These are phyloP conservation scores for Tillandsia leiboldiana DNA, from an alignment of 176 grass and related monocot species.

Conservation along the genomic window DNA sequence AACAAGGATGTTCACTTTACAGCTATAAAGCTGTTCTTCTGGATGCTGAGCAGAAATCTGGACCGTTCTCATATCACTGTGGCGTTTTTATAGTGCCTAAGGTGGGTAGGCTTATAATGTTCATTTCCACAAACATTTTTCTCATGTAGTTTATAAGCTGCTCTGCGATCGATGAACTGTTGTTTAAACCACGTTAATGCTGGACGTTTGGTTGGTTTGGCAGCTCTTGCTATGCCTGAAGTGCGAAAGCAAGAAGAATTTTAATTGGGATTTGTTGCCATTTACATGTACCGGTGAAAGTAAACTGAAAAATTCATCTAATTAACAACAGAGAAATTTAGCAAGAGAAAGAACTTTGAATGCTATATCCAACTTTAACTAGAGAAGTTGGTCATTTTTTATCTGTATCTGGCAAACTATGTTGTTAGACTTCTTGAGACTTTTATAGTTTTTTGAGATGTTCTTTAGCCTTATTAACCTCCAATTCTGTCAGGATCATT, in stretches of 20 bases:
- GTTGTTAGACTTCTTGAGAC: too few relatives aligned
- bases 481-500: too few relatives aligned
- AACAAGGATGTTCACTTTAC: conserved; percentile 62
- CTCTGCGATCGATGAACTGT: neutral
- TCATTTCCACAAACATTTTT: neutral
- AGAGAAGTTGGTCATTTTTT: too few relatives aligned
- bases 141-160: neutral
- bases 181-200: conserved; percentile 1
- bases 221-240: neutral
- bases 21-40: conserved; percentile 71
- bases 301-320: too few relatives aligned
- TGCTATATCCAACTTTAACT: too few relatives aligned
- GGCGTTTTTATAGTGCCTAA: conserved; percentile 93
- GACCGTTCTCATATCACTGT: conserved; percentile 60
- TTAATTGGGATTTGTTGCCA: neutral
- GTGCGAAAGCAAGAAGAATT: neutral
- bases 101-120: conserved; percentile 29
- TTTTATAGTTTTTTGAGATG: too few relatives aligned
- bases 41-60: conserved; percentile 56
- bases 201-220: neutral
- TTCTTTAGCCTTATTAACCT: too few relatives aligned
- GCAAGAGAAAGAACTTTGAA: too few relatives aligned
- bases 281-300: neutral
- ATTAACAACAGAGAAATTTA: too few relatives aligned
- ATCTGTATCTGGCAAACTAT: too few relatives aligned